Evolutionary conservation across 371 early-diverging fungal genomes (phyloP), one percentile per base, ranked within the genome.

Genomic region (Mucor piriformis): DNA sequence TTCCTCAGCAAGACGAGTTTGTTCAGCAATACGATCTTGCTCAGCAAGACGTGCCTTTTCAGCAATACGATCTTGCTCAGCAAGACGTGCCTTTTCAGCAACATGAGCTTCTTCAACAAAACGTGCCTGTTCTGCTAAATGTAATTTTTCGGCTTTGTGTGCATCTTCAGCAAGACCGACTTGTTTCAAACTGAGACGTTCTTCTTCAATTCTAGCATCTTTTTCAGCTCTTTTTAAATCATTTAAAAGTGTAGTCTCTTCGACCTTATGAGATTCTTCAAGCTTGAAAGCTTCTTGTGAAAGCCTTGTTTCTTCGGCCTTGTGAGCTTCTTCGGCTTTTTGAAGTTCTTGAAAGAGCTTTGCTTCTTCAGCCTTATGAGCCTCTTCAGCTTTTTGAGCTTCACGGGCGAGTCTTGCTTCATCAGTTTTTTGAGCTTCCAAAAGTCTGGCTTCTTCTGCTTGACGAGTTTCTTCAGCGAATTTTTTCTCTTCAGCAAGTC

Each of bases 231-330:
- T n/a, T n/a, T n/a, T n/a, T n/a, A n/a, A n/a, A n/a, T n/a, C n/a
- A n/a, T n/a, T n/a, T n/a, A n/a, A n/a, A n/a, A n/a, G n/a, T n/a
- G n/a, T n/a, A n/a, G n/a, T n/a, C n/a, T n/a, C n/a, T n/a, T n/a
- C n/a, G n/a, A n/a, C n/a, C n/a, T n/a, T n/a, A n/a, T n/a, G n/a
- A n/a, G n/a, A n/a, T n/a, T n/a, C n/a, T n/a, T n/a, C n/a, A n/a
- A n/a, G n/a, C n/a, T n/a, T n/a, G n/a, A n/a, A n/a, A n/a, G n/a
- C n/a, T n/a, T n/a, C n/a, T n/a, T n/a, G n/a, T n/a, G n/a, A n/a
- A n/a, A n/a, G n/a, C n/a, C n/a, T n/a, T n/a, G n/a, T n/a, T 34
- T 55, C 47, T 46, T 55, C 55, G 1, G 33, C 56, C 43, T 46
- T 23, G 10, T 47, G 46, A 7, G 16, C 56, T 43, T 55, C 56